Evolutionary conservation across 495 filamentous ascomycete genomes (phyloP), one percentile per base, ranked within the genome.

Genomic region (Terfezia boudieri): DNA sequence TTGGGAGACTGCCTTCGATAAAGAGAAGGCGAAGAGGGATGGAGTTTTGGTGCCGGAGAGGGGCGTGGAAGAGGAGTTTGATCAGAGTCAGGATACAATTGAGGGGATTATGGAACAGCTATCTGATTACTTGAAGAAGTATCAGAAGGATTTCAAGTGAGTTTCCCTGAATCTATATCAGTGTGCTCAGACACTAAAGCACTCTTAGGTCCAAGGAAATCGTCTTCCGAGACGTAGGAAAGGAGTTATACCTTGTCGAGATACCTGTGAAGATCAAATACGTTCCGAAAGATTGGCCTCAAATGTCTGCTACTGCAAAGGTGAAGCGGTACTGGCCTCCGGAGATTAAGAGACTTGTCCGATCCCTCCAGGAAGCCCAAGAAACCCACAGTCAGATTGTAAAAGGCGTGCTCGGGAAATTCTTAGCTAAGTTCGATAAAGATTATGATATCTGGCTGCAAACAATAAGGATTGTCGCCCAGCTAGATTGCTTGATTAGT

Each of bases 241-340:
- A 96, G 67, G 92, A 99, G 62, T 83, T 95, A 51, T 99, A 94
- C 64, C 86, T 95, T 66, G 76, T 99, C 3, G 92, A 99, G 66
- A 82, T 84, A 0, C 92, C 92, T 0, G 78, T 82, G 59, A 81
- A 86, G 48, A 73, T 87, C 64, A 93, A 88, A 64, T 70, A 70
- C 35, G 75, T 99, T 8, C 90, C 92, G 0, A 81, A 83, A 60
- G 70, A 69, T 58, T 99, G 92, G 92, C 78, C 84, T 60, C 90
- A 95, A 67, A 95, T 94, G 88, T 95, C 88, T 16, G 82, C 86
- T 9, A 94, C 92, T 0, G 74, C 81, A 51, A 79, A 81, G 51
- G 83, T 90, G 63, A 96, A 94, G 67, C 83, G 92, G 0, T 99
- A 90, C 71, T 99, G 96, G 70, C 89, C 81, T 60, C 78, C 81